Evolutionary conservation across 176 grass and related monocot species (phyloP).

Genomic region (Avena eriantha): DNA sequence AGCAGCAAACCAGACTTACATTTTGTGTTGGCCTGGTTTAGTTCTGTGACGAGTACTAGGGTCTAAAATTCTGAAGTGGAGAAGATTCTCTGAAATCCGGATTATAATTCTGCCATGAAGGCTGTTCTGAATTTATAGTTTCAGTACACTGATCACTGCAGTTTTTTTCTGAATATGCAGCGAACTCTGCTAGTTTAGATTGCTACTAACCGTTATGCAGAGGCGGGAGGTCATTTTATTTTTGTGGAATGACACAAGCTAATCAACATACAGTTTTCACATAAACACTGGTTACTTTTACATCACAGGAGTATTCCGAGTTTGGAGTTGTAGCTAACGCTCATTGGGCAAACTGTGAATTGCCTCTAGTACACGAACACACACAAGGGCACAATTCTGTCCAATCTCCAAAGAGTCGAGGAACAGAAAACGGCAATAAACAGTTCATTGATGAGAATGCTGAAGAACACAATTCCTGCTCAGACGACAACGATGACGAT

Average conservation of each 20-base stretch:
- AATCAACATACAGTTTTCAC: background rate
- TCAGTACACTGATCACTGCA: background rate
- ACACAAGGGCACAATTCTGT: background rate
- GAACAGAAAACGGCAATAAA: too few species aligned
- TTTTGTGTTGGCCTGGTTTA: background rate
- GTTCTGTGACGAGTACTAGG: background rate
- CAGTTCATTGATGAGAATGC: too few species aligned
- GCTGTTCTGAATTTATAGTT: background rate
- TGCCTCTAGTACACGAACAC: conserved; percentile 6
- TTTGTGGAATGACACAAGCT: background rate
- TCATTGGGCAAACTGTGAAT: background rate
- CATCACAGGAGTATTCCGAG: background rate
- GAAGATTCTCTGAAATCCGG: background rate
- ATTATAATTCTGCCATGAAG: background rate
- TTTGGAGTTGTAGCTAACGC: background rate
- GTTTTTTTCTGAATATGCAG: background rate
- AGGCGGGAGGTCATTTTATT: background rate
- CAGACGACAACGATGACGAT: too few species aligned
- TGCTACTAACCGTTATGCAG: background rate
- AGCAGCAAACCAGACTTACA: background rate
- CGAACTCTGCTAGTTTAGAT: background rate
- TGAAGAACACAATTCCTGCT: too few species aligned
- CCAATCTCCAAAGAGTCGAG: background rate
- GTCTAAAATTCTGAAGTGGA: background rate
- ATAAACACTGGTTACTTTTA: background rate